Evolutionary conservation across 176 grass and related monocot species (phyloP).

Genomic region (Poa annua): DNA sequence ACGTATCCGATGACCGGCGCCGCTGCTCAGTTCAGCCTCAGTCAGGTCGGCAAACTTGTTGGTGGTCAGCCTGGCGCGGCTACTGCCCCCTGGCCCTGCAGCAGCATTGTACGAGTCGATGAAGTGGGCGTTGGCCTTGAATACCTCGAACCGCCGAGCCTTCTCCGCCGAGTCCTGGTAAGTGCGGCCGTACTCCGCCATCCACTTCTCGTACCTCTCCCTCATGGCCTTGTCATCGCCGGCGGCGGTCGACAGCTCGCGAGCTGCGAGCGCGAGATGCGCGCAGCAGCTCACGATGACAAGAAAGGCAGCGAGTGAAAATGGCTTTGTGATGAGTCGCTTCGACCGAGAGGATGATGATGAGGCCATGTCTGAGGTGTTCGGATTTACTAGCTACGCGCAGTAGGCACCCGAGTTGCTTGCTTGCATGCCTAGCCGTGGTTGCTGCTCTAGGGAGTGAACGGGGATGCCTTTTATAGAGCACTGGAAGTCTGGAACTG

Average conservation of each 20-base stretch:
- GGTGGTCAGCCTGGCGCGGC: conserved; percentile 1
- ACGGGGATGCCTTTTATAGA: too few species aligned
- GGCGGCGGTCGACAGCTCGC: conserved; percentile 18
- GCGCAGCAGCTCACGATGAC: too few species aligned
- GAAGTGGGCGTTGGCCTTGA: conserved; percentile 34
- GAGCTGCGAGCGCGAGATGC: neutral
- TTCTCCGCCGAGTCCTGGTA: conserved; percentile 54
- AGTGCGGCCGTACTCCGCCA: conserved; percentile 49
- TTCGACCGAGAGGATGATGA: too few species aligned
- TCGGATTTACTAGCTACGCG: too few species aligned
- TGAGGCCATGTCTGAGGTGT: too few species aligned
- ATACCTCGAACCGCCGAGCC: conserved; percentile 46
- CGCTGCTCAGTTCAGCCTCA: conserved; percentile 54
- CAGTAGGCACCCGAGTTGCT: too few species aligned
- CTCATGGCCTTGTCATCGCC: neutral
- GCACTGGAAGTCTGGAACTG: too few species aligned
- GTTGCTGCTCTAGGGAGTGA: too few species aligned
- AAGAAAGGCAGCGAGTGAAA: too few species aligned
- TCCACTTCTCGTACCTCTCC: conserved; percentile 56
- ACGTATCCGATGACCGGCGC: neutral
- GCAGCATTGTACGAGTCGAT: conserved; percentile 52
- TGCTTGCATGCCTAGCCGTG: too few species aligned
- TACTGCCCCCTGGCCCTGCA: conserved; percentile 25
- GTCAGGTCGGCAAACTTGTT: conserved; percentile 66
- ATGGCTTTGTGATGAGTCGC: too few species aligned